A percentile compares a stretch with the other conserved stretches of the same genome.
These are phyloP conservation scores for Thielaviopsis musarum DNA, from an alignment of 2,329 filamentous ascomycete species.

Conservation along the genomic window DNA sequence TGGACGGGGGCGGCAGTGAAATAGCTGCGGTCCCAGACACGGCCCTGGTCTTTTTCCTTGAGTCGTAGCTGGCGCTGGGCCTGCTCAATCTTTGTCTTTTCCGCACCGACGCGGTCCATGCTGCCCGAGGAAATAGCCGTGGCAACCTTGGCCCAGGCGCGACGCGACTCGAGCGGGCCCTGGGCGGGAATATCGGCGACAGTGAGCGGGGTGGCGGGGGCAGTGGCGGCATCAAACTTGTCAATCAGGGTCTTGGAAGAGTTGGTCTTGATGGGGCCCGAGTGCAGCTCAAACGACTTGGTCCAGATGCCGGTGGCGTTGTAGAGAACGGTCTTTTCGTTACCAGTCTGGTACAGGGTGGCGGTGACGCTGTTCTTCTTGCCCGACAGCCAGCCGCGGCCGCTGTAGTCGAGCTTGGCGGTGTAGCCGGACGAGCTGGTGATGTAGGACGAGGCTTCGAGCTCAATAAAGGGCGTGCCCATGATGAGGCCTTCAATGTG, in stretches of 20 bases:
- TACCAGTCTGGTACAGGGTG: conserved; percentile 50
- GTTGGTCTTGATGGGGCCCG: conserved; percentile 39
- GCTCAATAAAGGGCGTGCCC: conserved; percentile 74
- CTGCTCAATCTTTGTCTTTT: conserved; percentile 84
- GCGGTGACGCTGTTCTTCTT: conserved; percentile 89
- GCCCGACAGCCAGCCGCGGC: conserved; percentile 85
- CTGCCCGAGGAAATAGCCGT: conserved; percentile 59
- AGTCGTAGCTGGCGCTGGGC: conserved; percentile 60
- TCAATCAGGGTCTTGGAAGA: conserved; percentile 33
- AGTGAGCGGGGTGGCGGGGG: conserved; percentile 47
- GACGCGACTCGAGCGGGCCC: conserved; percentile 71
- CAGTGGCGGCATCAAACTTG: conserved; percentile 40
- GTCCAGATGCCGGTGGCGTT: conserved; percentile 86
- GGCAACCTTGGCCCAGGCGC: conserved; percentile 78
- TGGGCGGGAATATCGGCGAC: conserved; percentile 62
- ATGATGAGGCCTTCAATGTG: conserved; percentile 90
- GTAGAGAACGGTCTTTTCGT: conserved; percentile 60
- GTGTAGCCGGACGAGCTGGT: conserved; percentile 74
- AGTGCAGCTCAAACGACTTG: conserved; percentile 61
- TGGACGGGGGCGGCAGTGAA: conserved; percentile 41
- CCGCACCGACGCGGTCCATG: conserved; percentile 59
- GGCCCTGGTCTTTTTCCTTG: conserved; percentile 57
- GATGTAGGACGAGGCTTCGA: conserved; percentile 74
- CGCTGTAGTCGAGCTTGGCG: conserved; percentile 80
- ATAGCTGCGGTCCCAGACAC: conserved; percentile 69